Base-by-base conservation (phyloP, 73 alveolate genomes). In the Paramecium primaurelia region DNA sequence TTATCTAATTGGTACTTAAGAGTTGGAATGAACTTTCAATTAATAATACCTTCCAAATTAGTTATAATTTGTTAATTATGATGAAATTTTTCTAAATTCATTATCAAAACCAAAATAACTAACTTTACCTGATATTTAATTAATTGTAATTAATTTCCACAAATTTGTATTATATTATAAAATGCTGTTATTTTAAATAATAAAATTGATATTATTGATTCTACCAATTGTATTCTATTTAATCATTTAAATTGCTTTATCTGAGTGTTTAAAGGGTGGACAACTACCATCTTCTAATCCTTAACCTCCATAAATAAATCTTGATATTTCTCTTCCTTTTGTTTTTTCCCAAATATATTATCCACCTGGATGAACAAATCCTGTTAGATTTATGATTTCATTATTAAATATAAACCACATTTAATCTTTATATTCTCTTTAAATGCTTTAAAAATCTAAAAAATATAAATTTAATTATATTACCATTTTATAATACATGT, bases 351-450 rank as follows among this genome's bases (percentile, higher is more conserved):
- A 80, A 44, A 93, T 93, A 86, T 92, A 95, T 47, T 92, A 58
- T 3, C 95, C 96, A 0, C 98, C 98, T 30, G 98, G 98, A 71
- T 95, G 98, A 25, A 71, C 28, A 42, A 71, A 47, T 16, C 75
- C 64, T 28, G 71, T 89, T 3, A 89, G 47, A 71, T 89, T 88
- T 1, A 71, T 32, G 8, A 89, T 89, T 4, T 83, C 90, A 71
- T 89, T 89, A 30, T 89, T 83, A 71, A 69, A 89, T 45, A 89
- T 89, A 89, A 34, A 80, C 91, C 91, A 80, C 32, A 25, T 20
- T 25, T 80, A 16, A 20, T 64, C 51, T 0, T 64, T 32, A 10
- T 32, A 64, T 5, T 64, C 84, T 3, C 20, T 34, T 25, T 64
- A 3, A 28, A 64, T 64, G 16, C 47, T 32, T 32, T 34, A 32